A percentile compares a stretch with the other conserved stretches of the same genome.
phyloP scores from a whole-genome alignment of 2,329 filamentous ascomycete species.

The Fusarium veterinarium region DNA sequence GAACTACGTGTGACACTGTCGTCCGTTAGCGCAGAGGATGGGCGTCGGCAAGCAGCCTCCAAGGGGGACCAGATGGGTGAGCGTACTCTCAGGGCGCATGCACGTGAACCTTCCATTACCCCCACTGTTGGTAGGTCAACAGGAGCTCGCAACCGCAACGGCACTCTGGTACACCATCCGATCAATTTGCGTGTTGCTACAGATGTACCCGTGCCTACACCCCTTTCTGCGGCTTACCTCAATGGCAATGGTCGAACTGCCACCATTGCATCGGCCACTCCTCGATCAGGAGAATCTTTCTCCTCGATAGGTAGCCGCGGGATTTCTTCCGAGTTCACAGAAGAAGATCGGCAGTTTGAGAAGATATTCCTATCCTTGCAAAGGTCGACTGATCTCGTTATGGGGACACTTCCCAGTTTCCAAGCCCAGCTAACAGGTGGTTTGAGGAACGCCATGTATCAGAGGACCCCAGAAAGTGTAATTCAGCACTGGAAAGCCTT shows the following conservation, averaged over 20 bases:
- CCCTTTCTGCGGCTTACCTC: constrained; percentile 57
- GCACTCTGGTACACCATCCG: constrained; percentile 59
- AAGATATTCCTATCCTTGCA: constrained; percentile 82
- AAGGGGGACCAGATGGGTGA: constrained; percentile 45
- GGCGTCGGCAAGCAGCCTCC: constrained; percentile 27
- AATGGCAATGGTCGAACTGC: constrained; percentile 63
- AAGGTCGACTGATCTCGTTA: constrained; percentile 77
- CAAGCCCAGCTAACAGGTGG: constrained; percentile 73
- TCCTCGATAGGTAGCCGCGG: constrained; percentile 62
- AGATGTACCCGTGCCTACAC: constrained; percentile 57
- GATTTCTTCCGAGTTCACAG: constrained; percentile 70
- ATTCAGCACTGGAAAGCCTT: constrained; percentile 76
- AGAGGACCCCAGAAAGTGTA: constrained; percentile 68
- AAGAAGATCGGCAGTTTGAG: constrained; percentile 86
- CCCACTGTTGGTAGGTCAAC: constrained; percentile 63
- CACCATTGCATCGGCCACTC: constrained; percentile 71
- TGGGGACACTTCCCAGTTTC: constrained; percentile 76
- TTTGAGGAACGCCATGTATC: constrained; percentile 71
- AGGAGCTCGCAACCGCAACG: constrained; percentile 50
- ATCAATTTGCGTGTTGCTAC: constrained; percentile 67
- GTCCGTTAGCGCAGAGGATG: constrained; percentile 46
- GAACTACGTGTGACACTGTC: constrained; percentile 69
- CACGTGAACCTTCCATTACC: constrained; percentile 64
- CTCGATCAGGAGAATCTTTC: constrained; percentile 86
- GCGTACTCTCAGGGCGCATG: constrained; percentile 63